Percentiles rank a stretch among this genome's conserved stretches.
phyloP scores from a whole-genome alignment of 768 basidiomycete genomes.

The Lentinula edodes region DNA sequence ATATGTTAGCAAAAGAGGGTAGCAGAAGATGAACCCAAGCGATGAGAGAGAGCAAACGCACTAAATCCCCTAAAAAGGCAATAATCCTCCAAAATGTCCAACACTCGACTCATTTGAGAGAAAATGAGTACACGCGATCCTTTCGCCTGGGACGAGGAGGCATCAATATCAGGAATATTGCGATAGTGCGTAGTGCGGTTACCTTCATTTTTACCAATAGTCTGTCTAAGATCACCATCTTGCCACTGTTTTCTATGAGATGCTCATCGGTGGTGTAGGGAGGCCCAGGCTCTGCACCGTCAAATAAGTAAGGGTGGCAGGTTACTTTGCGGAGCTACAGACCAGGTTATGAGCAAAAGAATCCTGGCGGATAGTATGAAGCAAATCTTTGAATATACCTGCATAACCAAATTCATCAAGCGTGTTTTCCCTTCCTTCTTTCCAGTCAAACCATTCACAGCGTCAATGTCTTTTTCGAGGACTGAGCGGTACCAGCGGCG shows the following conservation, averaged over 20 bases:
- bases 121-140: conserved; percentile 97
- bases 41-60: conserved; percentile 31
- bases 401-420: conserved; percentile 99
- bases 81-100: conserved; percentile 97
- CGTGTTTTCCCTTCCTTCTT: conserved; percentile 99
- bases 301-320: conserved; percentile 89
- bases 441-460: conserved; percentile 91
- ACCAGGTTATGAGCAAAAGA: not conserved
- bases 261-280: conserved; percentile 99
- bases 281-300: conserved; percentile 97
- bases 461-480: conserved; percentile 97
- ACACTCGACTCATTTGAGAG: conserved; percentile 98
- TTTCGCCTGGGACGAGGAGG: conserved; percentile 31
- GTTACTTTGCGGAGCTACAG: conserved; percentile 74
- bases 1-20: not conserved
- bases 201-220: conserved; percentile 79
- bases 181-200: not conserved
- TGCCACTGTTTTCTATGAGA: conserved; percentile 88
- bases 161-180: not conserved
- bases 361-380: not conserved
- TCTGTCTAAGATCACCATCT: conserved; percentile 98
- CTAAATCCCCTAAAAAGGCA: conserved; percentile 88
- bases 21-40: not conserved
- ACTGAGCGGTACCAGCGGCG: conserved; percentile 96
- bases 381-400: conserved; percentile 39